A percentile compares a stretch with the other conserved stretches of the same genome.
These are phyloP conservation scores for Carallia pectinifolia DNA, from an alignment of 345 rosid genomes.

Conservation along the genomic window DNA sequence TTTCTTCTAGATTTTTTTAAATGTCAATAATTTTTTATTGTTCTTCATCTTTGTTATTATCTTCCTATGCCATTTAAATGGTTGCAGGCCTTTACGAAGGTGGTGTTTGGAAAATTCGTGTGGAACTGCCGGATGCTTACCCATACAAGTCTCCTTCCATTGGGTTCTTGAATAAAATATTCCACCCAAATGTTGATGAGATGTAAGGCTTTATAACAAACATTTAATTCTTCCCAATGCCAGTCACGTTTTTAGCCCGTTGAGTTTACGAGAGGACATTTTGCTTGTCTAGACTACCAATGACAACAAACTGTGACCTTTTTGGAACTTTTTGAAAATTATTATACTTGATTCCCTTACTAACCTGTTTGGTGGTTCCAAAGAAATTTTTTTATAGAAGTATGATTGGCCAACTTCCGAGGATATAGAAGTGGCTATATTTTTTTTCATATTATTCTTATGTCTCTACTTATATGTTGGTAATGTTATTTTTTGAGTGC, in stretches of 20 bases:
- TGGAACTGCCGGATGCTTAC: slow-evolving; percentile 42
- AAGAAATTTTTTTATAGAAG: too few relatives aligned
- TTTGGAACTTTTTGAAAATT: background rate
- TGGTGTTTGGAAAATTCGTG: slow-evolving; percentile 39
- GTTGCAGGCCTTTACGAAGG: slow-evolving; percentile 35
- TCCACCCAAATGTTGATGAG: slow-evolving; percentile 45
- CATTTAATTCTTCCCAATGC: background rate
- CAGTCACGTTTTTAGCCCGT: background rate
- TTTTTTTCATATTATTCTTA: too few relatives aligned
- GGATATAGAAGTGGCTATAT: too few relatives aligned
- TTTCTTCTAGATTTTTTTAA: background rate
- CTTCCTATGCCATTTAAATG: background rate
- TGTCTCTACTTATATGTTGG: too few relatives aligned
- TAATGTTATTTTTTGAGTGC: too few relatives aligned
- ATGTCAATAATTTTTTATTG: background rate
- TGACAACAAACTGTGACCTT: background rate
- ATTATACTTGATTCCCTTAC: background rate
- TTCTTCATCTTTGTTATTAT: background rate
- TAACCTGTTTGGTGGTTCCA: too few relatives aligned
- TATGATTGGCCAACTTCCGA: too few relatives aligned
- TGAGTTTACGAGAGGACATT: background rate
- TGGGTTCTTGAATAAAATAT: slow-evolving; percentile 39
- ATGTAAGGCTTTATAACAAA: slow-evolving; percentile 24
- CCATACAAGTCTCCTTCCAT: slow-evolving; percentile 42
- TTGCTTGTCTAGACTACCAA: background rate